Evolutionary conservation across 345 rosid species (phyloP), one percentile per base, ranked within the genome.

Genomic region (Dimocarpus longan): DNA sequence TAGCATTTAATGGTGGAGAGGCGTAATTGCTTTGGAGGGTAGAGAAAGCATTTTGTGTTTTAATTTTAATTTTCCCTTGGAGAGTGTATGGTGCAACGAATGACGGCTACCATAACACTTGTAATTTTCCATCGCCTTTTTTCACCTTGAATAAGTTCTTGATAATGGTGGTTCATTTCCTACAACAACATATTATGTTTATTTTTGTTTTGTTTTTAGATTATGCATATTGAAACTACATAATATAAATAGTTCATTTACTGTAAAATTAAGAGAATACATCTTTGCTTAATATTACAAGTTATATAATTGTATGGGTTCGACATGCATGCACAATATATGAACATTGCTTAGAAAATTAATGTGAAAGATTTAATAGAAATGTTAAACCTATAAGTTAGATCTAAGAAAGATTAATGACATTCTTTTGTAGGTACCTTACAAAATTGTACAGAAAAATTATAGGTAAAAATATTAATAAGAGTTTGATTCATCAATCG

Each of bases 1-100:
- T 79, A 10, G 95, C 95, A 92, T 90, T 91, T 89, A 92, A 87
- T 92, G 88, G 91, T 26, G 84, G 83, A 82, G 79, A 37, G 83
- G 84, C 81, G 88, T 86, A 80, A 85, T 84, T 79, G 85, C 85
- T 21, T 71, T 66, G 74, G 72, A 68, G 71, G 43, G 69, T 67
- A 78, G 28, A 44, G 64, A 76, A 76, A 80, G 56, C 19, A 13
- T 77, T 82, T 66, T 69, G 68, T 78, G 71, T 75, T 77, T 15
- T 60, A 62, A 77, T 74, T 75, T 71, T n/a, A 8, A 15, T 54
- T 40, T 56, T 7, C 46, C 19, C 3, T 26, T 22, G 46, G 43
- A 50, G 54, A 71, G 75, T 66, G 60, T 44, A 76, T 71, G 71
- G 74, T 66, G 79, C 77, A 74, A 83, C 84, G 82, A 83, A 85